Conservation (phyloP, 179 eudicot genomes). For the Corrigiola litoralis region DNA sequence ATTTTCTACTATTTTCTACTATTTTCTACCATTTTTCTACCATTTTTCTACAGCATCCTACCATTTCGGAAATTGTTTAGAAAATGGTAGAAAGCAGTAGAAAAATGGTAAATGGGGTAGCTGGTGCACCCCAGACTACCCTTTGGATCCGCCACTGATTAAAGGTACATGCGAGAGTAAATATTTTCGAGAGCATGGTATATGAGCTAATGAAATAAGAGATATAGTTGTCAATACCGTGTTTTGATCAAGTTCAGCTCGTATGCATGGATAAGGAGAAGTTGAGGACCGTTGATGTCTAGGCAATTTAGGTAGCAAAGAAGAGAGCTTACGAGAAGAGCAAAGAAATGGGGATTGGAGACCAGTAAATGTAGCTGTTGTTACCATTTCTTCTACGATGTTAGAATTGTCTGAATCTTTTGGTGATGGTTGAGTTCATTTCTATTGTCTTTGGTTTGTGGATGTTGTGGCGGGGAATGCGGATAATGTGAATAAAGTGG, state of each 20-base stretch:
- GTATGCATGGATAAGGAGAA: conserved; percentile 48
- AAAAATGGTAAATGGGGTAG: background rate
- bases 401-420: background rate
- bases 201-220: no score
- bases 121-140: no score
- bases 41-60: no score
- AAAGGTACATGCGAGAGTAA: no score
- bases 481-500: no score
- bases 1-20: no score
- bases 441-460: background rate
- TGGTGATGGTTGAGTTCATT: background rate
- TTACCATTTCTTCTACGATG: conserved; percentile 8
- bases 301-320: conserved; percentile 20
- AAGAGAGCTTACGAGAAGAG: conserved; percentile 20
- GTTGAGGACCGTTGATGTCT: conserved; percentile 36
- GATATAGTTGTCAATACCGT: no score
- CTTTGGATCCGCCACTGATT: no score
- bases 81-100: background rate
- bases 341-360: conserved; percentile 29
- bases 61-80: no score
- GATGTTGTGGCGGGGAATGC: no score
- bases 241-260: conserved; percentile 79
- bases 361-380: conserved; percentile 9
- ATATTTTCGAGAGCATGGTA: no score
- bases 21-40: no score